Percentiles rank a stretch among this genome's conserved stretches.
phyloP scores from a whole-genome alignment of 1,284 basidiomycete species.

The Ceraceosorus guamensis region DNA sequence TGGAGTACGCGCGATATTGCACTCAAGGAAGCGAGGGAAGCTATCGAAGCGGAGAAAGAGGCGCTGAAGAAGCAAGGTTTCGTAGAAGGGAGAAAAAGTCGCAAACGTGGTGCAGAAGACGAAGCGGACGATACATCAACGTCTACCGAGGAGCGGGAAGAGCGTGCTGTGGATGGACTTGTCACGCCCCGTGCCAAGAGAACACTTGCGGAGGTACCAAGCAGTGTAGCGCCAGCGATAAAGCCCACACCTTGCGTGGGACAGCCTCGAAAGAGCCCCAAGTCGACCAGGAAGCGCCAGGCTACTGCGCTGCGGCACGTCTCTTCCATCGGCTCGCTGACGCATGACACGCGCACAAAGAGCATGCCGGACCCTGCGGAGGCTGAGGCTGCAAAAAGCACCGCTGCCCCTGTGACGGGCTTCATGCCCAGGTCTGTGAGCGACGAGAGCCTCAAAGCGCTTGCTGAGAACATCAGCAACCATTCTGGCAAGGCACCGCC shows the following conservation, averaged over 20 bases:
- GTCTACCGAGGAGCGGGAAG: background rate
- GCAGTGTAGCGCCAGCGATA: conserved; percentile 15
- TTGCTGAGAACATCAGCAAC: background rate
- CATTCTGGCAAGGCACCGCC: no score
- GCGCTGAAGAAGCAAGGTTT: conserved; percentile 1
- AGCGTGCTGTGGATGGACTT: no score
- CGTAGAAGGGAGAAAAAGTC: background rate
- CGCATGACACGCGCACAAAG: conserved; percentile 4
- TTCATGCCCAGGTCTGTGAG: background rate
- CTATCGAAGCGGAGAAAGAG: background rate
- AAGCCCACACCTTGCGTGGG: conserved; percentile 46
- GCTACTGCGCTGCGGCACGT: conserved; percentile 22
- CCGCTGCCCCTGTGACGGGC: background rate
- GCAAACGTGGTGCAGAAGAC: conserved; percentile 9
- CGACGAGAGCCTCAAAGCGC: conserved; percentile 1
- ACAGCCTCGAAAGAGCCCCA: conserved; percentile 45
- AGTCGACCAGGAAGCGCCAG: conserved; percentile 32
- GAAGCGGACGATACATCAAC: conserved; percentile 8
- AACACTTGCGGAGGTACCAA: background rate
- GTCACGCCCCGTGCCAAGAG: no score
- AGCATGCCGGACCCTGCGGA: conserved; percentile 13
- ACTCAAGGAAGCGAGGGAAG: conserved; percentile 6
- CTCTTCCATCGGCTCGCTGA: no score
- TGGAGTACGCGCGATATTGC: conserved; percentile 32
- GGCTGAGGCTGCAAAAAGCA: background rate